Evolutionary conservation across 352 stramenopile genomes (phyloP), one percentile per base, ranked within the genome.

Genomic region (Pythium scleroteichum): DNA sequence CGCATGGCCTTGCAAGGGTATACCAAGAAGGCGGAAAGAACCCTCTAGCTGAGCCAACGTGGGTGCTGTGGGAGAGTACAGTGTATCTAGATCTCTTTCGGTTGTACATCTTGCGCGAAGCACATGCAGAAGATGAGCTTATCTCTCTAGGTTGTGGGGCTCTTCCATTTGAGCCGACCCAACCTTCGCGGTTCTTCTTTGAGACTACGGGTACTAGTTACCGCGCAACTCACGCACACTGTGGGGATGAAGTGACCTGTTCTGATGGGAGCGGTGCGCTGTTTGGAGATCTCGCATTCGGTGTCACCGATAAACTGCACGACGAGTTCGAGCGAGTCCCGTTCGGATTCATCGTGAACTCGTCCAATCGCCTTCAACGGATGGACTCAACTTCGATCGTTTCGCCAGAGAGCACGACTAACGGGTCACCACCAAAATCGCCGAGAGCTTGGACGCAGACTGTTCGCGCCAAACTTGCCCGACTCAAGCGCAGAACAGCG

Each of bases 171-270:
- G 53, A 42, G 54, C 54, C 7, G 17, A 57, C n/a, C 13, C 40
- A 17, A 0, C 32, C 19, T 4, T 50, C n/a, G 20, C 78, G 77
- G 26, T 91, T 89, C 35, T 87, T 86, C n/a, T 55, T 87, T 20
- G 79, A 91, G 63, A 75, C 69, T 1, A 62, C 78, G 14, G 78
- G 82, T 4, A 89, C 71, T 3, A 91, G 82, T 53, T 91, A 89
- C 62, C 71, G 79, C 9, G 52, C 46, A 38, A 54, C 52, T 10
- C 59, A 67, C 68, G 56, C 14, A 16, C 16, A 27, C 4, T 45
- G 35, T 33, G 38, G 35, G 16, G 40, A 51, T 9, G 51, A 72
- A 35, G 13, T 29, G 12, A 8, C 27, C 12, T 14, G 19, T 20
- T 47, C 44, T 8, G 20, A 53, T 5, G 61, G 40, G 38, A 68